Evolutionary conservation across 805 yeast species (phyloP).

Genomic region (Danielia oregonensis): DNA sequence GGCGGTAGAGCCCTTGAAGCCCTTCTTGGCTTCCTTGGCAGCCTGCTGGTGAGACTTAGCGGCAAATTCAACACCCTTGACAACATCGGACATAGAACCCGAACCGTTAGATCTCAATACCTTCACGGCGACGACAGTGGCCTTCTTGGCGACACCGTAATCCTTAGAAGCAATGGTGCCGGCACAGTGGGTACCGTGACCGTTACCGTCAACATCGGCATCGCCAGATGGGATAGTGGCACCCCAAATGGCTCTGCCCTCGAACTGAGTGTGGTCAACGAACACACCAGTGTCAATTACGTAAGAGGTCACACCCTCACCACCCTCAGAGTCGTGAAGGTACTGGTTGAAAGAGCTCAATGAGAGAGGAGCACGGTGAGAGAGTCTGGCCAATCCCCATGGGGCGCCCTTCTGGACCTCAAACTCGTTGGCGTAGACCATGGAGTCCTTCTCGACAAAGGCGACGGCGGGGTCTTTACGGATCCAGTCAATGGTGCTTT

Average conservation of each 20-base stretch:
- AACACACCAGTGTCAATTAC: conserved; percentile 83
- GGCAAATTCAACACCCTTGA: conserved; percentile 43
- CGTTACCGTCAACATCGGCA: conserved; percentile 63
- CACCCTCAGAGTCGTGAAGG: conserved; percentile 40
- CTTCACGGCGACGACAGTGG: conserved; percentile 37
- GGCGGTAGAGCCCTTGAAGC: conserved; percentile 58
- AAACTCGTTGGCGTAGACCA: conserved; percentile 60
- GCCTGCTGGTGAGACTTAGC: conserved; percentile 37
- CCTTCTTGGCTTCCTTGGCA: conserved; percentile 37
- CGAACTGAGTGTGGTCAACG: conserved; percentile 58
- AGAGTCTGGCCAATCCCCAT: conserved; percentile 91
- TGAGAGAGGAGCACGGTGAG: conserved; percentile 71
- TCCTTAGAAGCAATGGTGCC: conserved; percentile 77
- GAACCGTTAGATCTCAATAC: conserved; percentile 39
- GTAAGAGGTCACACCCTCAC: conserved; percentile 61
- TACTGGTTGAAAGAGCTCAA: conserved; percentile 54
- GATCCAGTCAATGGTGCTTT: conserved; percentile 68
- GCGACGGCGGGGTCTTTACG: conserved; percentile 61
- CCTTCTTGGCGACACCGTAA: conserved; percentile 77
- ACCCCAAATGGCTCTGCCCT: conserved; percentile 57
- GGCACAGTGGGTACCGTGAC: conserved; percentile 95
- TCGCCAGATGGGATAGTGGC: conserved; percentile 60
- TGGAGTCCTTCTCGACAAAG: conserved; percentile 65
- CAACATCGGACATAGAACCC: conserved; percentile 40
- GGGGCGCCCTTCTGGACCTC: conserved; percentile 81